phyloP scores from a whole-genome alignment of 805 yeast genomes.

The Candida andamanensis region DNA sequence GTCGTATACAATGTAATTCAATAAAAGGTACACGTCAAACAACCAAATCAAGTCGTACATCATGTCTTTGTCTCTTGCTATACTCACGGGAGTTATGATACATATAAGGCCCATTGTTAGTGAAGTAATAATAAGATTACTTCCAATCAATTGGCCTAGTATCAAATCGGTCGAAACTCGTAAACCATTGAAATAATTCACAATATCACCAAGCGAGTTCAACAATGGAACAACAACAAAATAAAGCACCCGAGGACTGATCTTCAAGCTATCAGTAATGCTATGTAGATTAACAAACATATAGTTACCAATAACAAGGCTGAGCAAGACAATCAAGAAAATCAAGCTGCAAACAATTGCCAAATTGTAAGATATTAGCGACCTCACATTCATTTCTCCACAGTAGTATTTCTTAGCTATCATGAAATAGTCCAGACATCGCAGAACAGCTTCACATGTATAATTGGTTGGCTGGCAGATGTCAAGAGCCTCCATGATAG shows the following conservation, averaged over 20 bases:
- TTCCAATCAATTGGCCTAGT: constrained; percentile 35
- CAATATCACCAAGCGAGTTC: constrained; percentile 34
- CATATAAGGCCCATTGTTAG: constrained; percentile 31
- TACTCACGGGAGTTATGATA: constrained; percentile 18
- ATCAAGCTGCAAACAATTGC: constrained; percentile 12
- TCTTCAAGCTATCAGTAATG: constrained; percentile 17
- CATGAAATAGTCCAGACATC: constrained; percentile 15
- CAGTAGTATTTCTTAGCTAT: constrained; percentile 29
- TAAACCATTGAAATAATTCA: constrained; percentile 29
- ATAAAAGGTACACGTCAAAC: constrained; percentile 18
- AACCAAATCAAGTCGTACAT: constrained; percentile 27
- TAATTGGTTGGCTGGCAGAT: constrained; percentile 3
- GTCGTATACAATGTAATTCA: constrained; percentile 27
- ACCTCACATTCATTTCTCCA: not conserved
- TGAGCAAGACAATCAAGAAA: constrained; percentile 19
- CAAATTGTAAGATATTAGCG: constrained; percentile 3
- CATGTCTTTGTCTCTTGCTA: constrained; percentile 15
- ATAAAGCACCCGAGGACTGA: constrained; percentile 27
- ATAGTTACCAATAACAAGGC: constrained; percentile 31
- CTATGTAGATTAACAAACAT: constrained; percentile 26
- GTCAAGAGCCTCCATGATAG: constrained; percentile 1
- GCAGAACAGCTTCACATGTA: constrained; percentile 8
- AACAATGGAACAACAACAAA: constrained; percentile 31
- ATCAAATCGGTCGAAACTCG: constrained; percentile 25
- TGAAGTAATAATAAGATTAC: constrained; percentile 27